Conservation (phyloP, 306 rosid genomes). For the Herpetospermum pedunculosum region DNA sequence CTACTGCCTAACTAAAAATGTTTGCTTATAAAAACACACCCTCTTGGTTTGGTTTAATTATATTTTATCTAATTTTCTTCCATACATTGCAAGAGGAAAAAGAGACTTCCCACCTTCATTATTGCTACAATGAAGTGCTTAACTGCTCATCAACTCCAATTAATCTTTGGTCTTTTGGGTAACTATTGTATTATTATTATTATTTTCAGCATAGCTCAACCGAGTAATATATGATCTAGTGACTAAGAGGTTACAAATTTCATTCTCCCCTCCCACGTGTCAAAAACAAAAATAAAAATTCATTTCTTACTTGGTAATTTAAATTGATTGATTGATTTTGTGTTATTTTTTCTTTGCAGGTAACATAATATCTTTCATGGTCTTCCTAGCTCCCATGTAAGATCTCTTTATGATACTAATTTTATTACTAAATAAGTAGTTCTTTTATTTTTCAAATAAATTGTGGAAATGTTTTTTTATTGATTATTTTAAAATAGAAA, state of each 20-base stretch:
- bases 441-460: too few relatives aligned
- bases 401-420: neutral
- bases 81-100: neutral
- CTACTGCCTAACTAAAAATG: neutral
- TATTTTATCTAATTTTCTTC: neutral
- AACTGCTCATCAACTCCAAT: conserved; percentile 27
- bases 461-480: too few relatives aligned
- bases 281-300: too few relatives aligned
- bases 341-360: conserved; percentile 19
- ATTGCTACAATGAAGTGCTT: conserved; percentile 4
- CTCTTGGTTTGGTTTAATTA: neutral
- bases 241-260: too few relatives aligned
- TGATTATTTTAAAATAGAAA: too few relatives aligned
- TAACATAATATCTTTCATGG: conserved; percentile 57
- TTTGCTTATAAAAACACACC: neutral
- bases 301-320: too few relatives aligned
- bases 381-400: conserved; percentile 69
- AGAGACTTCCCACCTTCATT: neutral
- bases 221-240: too few relatives aligned
- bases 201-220: too few relatives aligned
- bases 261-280: too few relatives aligned
- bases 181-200: neutral
- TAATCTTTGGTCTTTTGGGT: conserved; percentile 58
- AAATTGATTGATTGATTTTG: neutral
- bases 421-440: too few relatives aligned